Percentiles rank a stretch among this genome's conserved stretches.
These are phyloP conservation scores for Tuber microsphaerosporum DNA, from an alignment of 495 filamentous ascomycete species.

Conservation along the genomic window DNA sequence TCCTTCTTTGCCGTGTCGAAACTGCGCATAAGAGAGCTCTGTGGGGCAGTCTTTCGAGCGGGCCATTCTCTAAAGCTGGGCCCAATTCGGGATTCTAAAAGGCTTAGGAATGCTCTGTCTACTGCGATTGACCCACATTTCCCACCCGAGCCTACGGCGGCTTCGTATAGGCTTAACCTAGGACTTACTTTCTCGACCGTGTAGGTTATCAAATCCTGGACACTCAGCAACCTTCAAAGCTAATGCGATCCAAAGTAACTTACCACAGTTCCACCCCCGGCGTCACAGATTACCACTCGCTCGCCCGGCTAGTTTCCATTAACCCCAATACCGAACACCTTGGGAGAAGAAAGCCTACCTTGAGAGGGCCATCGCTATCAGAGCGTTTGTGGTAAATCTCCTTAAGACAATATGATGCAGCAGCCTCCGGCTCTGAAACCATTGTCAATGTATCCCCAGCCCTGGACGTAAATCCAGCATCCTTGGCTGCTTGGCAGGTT, in stretches of 20 bases:
- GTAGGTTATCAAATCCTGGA: constrained; percentile 36
- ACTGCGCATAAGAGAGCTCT: constrained; percentile 36
- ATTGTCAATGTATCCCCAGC: no score
- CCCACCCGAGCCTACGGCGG: no score
- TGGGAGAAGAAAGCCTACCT: neutral
- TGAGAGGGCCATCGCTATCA: neutral
- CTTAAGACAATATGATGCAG: constrained; percentile 30
- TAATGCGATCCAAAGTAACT: constrained; percentile 7
- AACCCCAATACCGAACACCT: neutral
- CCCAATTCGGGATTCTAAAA: constrained; percentile 34
- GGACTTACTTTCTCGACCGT: no score
- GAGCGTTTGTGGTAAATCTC: constrained; percentile 5
- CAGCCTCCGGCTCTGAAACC: no score
- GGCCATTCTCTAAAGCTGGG: constrained; percentile 27
- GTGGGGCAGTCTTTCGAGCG: constrained; percentile 30
- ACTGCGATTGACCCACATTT: no score
- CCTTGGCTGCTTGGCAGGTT: no score
- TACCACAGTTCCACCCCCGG: no score
- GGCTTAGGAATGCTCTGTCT: no score
- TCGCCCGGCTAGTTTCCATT: no score
- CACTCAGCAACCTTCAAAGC: neutral
- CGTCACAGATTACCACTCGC: no score
- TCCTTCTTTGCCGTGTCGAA: constrained; percentile 38
- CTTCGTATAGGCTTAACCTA: no score
- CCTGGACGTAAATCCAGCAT: no score